A percentile compares a stretch with the other conserved stretches of the same genome.
These are phyloP conservation scores for Fusarium sterilihyphosum DNA, from an alignment of 2,329 filamentous ascomycete species.

Conservation along the genomic window DNA sequence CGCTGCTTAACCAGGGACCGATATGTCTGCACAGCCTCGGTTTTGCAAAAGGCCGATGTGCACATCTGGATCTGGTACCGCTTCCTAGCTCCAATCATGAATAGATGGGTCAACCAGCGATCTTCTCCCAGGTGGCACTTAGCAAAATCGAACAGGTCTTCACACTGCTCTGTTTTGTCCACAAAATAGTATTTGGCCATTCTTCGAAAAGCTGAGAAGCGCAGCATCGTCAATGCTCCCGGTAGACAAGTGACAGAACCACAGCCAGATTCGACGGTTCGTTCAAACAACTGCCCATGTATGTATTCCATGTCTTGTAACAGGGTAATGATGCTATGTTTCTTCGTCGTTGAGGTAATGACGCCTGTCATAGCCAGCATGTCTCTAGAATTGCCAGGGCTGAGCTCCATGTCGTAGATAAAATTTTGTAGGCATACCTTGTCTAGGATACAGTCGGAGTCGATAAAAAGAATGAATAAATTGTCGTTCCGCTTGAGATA, in stretches of 20 bases:
- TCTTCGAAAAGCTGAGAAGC: slow-evolving; percentile 93
- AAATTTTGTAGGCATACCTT: slow-evolving; percentile 94
- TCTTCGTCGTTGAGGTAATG: slow-evolving; percentile 92
- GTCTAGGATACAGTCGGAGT: slow-evolving; percentile 96
- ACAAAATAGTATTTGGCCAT: slow-evolving; percentile 99
- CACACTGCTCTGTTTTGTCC: slow-evolving; percentile 93
- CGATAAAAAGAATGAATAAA: slow-evolving; percentile 94
- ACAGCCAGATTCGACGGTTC: slow-evolving; percentile 93
- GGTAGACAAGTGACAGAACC: slow-evolving; percentile 95
- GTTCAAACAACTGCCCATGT: slow-evolving; percentile 94
- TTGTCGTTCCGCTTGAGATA: slow-evolving; percentile 91
- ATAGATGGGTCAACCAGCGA: slow-evolving; percentile 95
- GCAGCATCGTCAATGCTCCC: slow-evolving; percentile 92
- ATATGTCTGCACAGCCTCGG: slow-evolving; percentile 92
- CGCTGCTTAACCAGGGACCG: slow-evolving; percentile 90
- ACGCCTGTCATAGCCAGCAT: slow-evolving; percentile 99
- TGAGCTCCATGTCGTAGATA: slow-evolving; percentile 98
- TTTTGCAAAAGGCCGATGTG: slow-evolving; percentile 97
- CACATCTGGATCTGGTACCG: slow-evolving; percentile 98
- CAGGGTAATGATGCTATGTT: slow-evolving; percentile 88
- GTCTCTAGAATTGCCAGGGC: slow-evolving; percentile 88
- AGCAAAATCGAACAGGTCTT: slow-evolving; percentile 95
- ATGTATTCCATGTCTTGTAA: slow-evolving; percentile 99
- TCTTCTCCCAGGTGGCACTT: slow-evolving; percentile 97
- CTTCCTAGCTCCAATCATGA: slow-evolving; percentile 97